Percentiles rank a stretch among this genome's conserved stretches.
phyloP scores from a whole-genome alignment of 2,329 filamentous ascomycete genomes.

The Fusarium setosum region DNA sequence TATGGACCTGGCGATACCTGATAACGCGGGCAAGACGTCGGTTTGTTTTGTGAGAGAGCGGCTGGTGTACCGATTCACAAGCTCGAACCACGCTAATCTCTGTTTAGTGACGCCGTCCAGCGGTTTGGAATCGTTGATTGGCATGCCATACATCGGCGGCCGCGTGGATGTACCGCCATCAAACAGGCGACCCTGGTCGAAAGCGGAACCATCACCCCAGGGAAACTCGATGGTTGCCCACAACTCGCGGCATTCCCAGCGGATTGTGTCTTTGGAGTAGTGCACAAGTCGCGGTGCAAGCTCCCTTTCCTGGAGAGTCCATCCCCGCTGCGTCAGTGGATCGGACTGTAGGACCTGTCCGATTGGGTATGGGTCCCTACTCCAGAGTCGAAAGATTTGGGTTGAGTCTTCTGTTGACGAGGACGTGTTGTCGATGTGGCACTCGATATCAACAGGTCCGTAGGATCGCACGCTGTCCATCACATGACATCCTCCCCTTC shows the following conservation, averaged over 20 bases:
- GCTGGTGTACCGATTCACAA: not conserved
- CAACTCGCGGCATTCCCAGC: slow-evolving; percentile 10
- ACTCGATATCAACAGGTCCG: not conserved
- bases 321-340: slow-evolving; percentile 5
- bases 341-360: not conserved
- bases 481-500: not conserved
- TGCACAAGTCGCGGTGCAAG: slow-evolving; percentile 3
- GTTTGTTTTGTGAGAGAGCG: not conserved
- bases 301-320: slow-evolving; percentile 11
- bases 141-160: not conserved
- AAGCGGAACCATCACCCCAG: slow-evolving; percentile 2
- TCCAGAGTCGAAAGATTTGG: not conserved
- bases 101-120: not conserved
- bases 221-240: slow-evolving; percentile 2
- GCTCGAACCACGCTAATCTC: slow-evolving; percentile 2
- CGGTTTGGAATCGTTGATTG: not conserved
- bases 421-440: not conserved
- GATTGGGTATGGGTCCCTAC: not conserved
- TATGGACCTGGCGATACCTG: slow-evolving; percentile 3
- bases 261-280: slow-evolving; percentile 8
- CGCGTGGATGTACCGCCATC: not conserved
- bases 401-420: not conserved
- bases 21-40: slow-evolving; percentile 3
- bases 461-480: not conserved
- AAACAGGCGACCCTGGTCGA: not conserved